Base-by-base conservation (phyloP, 139 green algal species). In the Astrephomene gubernaculifera region DNA sequence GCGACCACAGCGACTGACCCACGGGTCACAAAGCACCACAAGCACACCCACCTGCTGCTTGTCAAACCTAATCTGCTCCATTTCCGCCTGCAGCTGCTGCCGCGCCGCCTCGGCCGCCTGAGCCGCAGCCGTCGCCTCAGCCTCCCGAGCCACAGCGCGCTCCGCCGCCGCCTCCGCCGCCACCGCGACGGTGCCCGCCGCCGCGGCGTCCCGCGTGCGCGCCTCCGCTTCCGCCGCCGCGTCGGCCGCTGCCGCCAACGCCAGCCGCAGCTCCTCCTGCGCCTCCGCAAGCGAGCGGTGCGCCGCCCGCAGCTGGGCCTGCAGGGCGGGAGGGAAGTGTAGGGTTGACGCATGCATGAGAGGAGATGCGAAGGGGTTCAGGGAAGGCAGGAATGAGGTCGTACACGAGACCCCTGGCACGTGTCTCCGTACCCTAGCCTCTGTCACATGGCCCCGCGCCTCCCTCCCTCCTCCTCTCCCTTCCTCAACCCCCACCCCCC, bases 141-240 rank as follows among this genome's bases (percentile, higher is more conserved):
- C 71, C 86, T 90, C 83, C 0, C 82, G 43, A 2, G 70, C 87
- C 1, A 44, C 25, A 9, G 88, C 83, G 29, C 87, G 65, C 79
- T 90, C 83, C 17, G 82, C 83, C 2, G 83, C 79, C 76, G 82
- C 63, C 87, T 90, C 79, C 39, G 88, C 88, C 45, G 41, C 44
- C n/a, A 83, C 90, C 24, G 88, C 90, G 31, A 91, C 61, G 45
- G 86, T 49, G 52, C 86, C 88, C 0, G 88, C 86, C 14, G 60
- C 70, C 5, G 79, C 61, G 19, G 87, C 90, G 74, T 90, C 86
- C 0, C 49, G 75, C 10, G 79, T 90, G 33, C 86, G 83, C 5
- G 86, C 90, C 9, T 76, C 73, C 3, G 83, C 90, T 45, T 93
- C 86, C 1, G 61, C 63, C 10, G 10, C n/a, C 2, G 90, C 88